phyloP scores from a whole-genome alignment of 164 flowering plant species.

The grape (Vitis vinifera) region ASM3070453v1 NC_081815.1:8852501-8853000 shows the following conservation, averaged over 20 bases:
- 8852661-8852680: too few relatives aligned
- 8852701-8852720: neutral
- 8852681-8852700: neutral
- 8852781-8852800: neutral
- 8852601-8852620: too few relatives aligned
- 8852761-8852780: neutral
- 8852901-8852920: conserved; percentile 64
- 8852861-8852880: conserved; percentile 6
- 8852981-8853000: conserved; percentile 77
- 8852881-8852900: conserved; percentile 46
- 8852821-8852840: neutral
- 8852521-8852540: too few relatives aligned
- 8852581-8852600: too few relatives aligned
- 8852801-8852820: neutral
- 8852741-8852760: neutral
- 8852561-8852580: too few relatives aligned
- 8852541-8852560: too few relatives aligned
- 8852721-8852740: neutral
- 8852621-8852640: neutral
- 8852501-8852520: too few relatives aligned
- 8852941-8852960: conserved; percentile 68
- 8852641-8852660: neutral
- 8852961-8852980: conserved; percentile 76
- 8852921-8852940: conserved; percentile 59
- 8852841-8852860: neutral